Conservation (phyloP, 768 basidiomycete genomes). For the Russula brevipes region DNA sequence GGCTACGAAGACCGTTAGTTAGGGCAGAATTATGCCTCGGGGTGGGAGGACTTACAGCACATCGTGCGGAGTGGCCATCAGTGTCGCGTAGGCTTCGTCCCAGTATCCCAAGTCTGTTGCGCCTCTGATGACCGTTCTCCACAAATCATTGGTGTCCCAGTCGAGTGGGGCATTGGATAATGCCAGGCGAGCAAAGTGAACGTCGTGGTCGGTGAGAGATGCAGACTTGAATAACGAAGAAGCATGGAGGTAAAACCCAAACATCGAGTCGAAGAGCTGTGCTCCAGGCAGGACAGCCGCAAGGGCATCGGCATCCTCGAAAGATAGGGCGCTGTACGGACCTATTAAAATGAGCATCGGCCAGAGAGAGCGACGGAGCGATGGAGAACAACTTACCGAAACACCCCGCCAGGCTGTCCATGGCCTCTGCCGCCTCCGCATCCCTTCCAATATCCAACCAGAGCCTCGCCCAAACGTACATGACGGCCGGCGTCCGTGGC, state of each 20-base stretch:
- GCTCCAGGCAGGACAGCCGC: constrained; percentile 54
- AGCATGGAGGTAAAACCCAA: constrained; percentile 73
- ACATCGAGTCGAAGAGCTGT: constrained; percentile 53
- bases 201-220: constrained; percentile 53
- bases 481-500: constrained; percentile 69
- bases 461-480: constrained; percentile 66
- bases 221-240: constrained; percentile 66
- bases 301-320: constrained; percentile 62
- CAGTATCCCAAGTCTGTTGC: constrained; percentile 67
- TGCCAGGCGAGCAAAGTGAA: constrained; percentile 73
- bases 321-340: constrained; percentile 45
- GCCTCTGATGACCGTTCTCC: constrained; percentile 74
- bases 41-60: constrained; percentile 56
- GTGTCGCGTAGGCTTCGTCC: constrained; percentile 81
- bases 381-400: constrained; percentile 52
- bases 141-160: constrained; percentile 60
- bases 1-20: constrained; percentile 42
- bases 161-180: constrained; percentile 58
- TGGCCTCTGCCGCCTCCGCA: constrained; percentile 65
- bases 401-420: constrained; percentile 70
- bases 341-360: constrained; percentile 33
- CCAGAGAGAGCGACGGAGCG: neutral
- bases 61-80: constrained; percentile 70
- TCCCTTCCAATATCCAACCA: constrained; percentile 59
- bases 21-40: neutral